phyloP scores from a whole-genome alignment of 345 rosid species.

The Brassica cretica region DNA sequence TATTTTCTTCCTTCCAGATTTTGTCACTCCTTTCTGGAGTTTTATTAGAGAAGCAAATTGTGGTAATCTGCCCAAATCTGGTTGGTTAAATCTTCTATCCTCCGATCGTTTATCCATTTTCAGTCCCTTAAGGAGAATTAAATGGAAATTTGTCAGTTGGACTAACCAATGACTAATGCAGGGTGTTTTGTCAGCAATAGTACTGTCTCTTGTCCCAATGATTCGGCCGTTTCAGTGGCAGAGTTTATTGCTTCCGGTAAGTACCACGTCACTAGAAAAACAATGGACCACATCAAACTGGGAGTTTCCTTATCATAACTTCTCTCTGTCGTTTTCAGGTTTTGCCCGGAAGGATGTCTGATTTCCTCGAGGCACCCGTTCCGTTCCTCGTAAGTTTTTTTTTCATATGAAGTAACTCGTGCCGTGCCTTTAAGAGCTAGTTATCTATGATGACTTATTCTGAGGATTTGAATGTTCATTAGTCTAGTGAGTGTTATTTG shows the following conservation, averaged over 20 bases:
- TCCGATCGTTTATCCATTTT: constrained; percentile 8
- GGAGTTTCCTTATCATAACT: constrained; percentile 10
- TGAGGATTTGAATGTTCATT: background rate
- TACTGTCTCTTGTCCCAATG: constrained; percentile 81
- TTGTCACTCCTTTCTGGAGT: constrained; percentile 82
- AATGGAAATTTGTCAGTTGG: constrained; percentile 16
- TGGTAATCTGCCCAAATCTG: constrained; percentile 85
- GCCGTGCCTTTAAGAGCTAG: background rate
- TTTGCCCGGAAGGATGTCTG: constrained; percentile 81
- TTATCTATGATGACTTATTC: constrained; percentile 11
- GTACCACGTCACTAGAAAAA: constrained; percentile 34
- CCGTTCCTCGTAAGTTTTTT: constrained; percentile 80
- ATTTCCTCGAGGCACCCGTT: constrained; percentile 99
- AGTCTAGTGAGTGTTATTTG: constrained; percentile 15
- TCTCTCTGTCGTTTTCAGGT: constrained; percentile 50
- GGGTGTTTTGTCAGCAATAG: constrained; percentile 93
- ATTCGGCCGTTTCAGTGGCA: constrained; percentile 99
- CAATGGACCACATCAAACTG: background rate
- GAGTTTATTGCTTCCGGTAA: constrained; percentile 93
- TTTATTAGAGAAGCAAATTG: constrained; percentile 86
- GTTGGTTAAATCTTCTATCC: constrained; percentile 47
- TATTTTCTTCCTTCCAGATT: constrained; percentile 53
- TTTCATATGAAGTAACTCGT: constrained; percentile 7
- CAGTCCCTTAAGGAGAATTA: constrained; percentile 1
- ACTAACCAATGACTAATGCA: constrained; percentile 40